Conservation (phyloP, 345 rosid genomes). For the Murraya paniculata region DNA sequence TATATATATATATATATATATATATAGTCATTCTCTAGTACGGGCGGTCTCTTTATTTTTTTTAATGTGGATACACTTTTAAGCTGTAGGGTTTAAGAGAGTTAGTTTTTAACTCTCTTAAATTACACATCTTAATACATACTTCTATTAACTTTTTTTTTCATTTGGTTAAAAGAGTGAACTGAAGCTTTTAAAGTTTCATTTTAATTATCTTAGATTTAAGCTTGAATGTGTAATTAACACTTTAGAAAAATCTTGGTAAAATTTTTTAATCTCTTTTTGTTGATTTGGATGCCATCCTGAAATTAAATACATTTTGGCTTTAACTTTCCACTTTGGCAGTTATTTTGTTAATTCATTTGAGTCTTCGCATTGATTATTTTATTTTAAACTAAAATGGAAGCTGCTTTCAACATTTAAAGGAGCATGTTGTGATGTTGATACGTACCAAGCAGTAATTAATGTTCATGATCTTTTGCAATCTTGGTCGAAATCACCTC, state of each 20-base stretch:
- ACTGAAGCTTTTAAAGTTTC: background rate
- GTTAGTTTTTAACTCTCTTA: too few relatives aligned
- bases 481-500: background rate
- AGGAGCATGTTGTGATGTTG: constrained; percentile 6
- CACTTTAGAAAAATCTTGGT: constrained; percentile 12
- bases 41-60: too few relatives aligned
- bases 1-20: too few relatives aligned
- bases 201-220: background rate
- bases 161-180: background rate
- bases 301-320: background rate
- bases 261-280: constrained; percentile 11
- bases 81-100: too few relatives aligned
- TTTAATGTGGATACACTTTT: too few relatives aligned
- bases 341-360: background rate
- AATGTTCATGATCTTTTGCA: background rate
- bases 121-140: too few relatives aligned
- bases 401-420: background rate
- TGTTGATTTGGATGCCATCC: constrained; percentile 3
- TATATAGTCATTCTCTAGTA: too few relatives aligned
- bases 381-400: background rate
- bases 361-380: background rate
- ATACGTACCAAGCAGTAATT: background rate
- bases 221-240: background rate
- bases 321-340: background rate
- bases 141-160: too few relatives aligned